phyloP scores from a whole-genome alignment of 352 stramenopile genomes.

The Phytophthora brassicae region DNA sequence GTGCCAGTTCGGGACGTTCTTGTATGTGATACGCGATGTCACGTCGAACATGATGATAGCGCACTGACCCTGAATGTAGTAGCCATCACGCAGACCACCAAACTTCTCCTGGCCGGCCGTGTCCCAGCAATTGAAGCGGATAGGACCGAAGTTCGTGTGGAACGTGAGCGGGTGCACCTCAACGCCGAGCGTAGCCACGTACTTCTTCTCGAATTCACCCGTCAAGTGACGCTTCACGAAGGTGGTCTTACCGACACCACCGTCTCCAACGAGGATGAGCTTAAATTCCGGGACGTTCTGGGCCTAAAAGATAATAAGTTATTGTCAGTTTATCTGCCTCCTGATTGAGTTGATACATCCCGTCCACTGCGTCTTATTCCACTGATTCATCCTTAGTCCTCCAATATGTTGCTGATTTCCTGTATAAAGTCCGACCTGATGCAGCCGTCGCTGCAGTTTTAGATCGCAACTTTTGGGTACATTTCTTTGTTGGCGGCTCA shows the following conservation, averaged over 20 bases:
- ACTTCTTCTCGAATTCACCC: constrained; percentile 99
- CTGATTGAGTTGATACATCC: background rate
- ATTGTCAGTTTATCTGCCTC: too few relatives aligned
- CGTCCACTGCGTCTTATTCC: background rate
- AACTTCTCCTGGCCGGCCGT: constrained; percentile 99
- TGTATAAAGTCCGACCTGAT: constrained; percentile 10
- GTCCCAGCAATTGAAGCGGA: constrained; percentile 99
- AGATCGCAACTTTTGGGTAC: constrained; percentile 17
- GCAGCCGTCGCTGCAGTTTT: constrained; percentile 4
- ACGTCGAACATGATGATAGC: constrained; percentile 99
- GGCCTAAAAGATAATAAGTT: constrained; percentile 40
- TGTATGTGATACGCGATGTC: constrained; percentile 99
- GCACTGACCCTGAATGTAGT: constrained; percentile 99
- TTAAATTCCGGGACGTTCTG: constrained; percentile 99
- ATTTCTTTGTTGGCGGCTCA: constrained; percentile 9
- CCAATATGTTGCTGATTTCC: constrained; percentile 5
- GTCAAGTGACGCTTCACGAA: constrained; percentile 99
- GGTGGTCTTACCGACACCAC: constrained; percentile 99
- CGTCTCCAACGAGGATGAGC: constrained; percentile 99
- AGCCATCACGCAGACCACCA: constrained; percentile 93
- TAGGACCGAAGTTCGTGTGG: constrained; percentile 98
- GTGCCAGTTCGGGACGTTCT: constrained; percentile 99
- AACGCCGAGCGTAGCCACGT: constrained; percentile 99
- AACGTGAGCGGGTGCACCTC: constrained; percentile 99
- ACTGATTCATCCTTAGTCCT: constrained; percentile 4